phyloP scores from a whole-genome alignment of 257 asterid genomes.

The Primulina tabacum region DNA sequence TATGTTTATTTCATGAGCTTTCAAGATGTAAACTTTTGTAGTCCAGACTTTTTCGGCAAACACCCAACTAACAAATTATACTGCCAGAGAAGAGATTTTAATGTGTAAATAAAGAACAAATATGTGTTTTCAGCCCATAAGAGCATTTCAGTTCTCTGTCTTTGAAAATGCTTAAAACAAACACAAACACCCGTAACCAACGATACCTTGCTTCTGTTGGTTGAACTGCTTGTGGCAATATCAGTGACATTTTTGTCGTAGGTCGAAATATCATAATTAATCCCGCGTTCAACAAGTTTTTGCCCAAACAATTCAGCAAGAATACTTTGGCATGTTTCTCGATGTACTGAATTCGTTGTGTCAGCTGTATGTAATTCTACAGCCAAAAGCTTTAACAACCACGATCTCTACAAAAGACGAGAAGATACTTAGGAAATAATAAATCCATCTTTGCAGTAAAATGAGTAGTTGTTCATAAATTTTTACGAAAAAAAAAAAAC shows the following conservation, averaged over 20 bases:
- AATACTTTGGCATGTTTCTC: conserved; percentile 73
- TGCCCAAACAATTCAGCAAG: conserved; percentile 74
- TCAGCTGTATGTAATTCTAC: conserved; percentile 81
- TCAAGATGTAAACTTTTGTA: no score
- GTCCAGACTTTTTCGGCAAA: no score
- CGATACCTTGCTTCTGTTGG: conserved; percentile 68
- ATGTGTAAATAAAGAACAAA: no score
- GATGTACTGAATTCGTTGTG: conserved; percentile 56
- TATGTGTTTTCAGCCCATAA: background rate
- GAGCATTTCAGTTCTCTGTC: background rate
- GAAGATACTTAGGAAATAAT: background rate
- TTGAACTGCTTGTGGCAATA: conserved; percentile 41
- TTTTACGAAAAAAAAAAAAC: no score
- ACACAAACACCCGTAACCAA: conserved; percentile 3
- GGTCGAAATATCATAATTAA: conserved; percentile 38
- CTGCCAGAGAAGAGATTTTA: no score
- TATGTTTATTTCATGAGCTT: no score
- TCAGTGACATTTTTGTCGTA: conserved; percentile 36
- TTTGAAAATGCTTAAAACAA: conserved; percentile 12
- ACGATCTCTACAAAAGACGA: conserved; percentile 69
- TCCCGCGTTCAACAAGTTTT: conserved; percentile 36
- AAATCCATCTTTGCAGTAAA: background rate
- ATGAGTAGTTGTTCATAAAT: no score
- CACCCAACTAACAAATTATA: no score
- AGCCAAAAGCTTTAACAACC: conserved; percentile 93